A percentile compares a stretch with the other conserved stretches of the same genome.
These are phyloP conservation scores for Solanum chacoense DNA, from an alignment of 305 asterid species.

Conservation along the genomic window DNA sequence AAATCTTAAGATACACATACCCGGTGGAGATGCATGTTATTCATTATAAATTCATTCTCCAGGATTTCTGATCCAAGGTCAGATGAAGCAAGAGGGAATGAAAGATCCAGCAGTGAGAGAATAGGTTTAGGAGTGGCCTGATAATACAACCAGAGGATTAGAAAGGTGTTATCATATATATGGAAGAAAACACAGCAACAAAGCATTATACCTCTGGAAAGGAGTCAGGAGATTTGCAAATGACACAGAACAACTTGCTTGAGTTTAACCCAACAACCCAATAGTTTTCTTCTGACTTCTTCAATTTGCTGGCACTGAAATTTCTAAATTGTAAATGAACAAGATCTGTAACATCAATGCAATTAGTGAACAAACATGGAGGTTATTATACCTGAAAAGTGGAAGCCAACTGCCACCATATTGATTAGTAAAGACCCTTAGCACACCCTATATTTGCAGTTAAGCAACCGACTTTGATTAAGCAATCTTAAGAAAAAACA, in stretches of 20 bases:
- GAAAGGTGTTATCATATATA: conserved; percentile 6
- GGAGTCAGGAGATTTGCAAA: conserved; percentile 81
- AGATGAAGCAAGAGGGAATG: conserved; percentile 87
- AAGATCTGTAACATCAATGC: neutral
- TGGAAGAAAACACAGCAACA: neutral
- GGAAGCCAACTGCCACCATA: conserved; percentile 93
- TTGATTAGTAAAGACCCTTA: conserved; percentile 72
- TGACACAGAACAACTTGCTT: conserved; percentile 71
- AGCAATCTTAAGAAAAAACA: neutral
- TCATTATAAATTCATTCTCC: conserved; percentile 82
- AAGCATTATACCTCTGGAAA: conserved; percentile 67
- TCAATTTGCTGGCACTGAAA: conserved; percentile 54
- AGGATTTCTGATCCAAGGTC: conserved; percentile 93
- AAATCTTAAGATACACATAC: conserved; percentile 23
- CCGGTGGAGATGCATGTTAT: conserved; percentile 64
- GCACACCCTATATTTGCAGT: conserved; percentile 53
- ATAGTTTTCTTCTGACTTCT: conserved; percentile 65
- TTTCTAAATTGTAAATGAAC: conserved; percentile 7
- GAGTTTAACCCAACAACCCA: conserved; percentile 87
- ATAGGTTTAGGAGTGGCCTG: conserved; percentile 89
- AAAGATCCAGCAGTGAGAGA: conserved; percentile 73
- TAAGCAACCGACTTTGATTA: neutral
- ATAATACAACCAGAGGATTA: conserved; percentile 6
- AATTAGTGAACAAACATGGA: neutral
- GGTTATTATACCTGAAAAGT: conserved; percentile 67